Conservation (phyloP, 2,329 filamentous ascomycete genomes). For the Aureobasidium namibiae region DNA sequence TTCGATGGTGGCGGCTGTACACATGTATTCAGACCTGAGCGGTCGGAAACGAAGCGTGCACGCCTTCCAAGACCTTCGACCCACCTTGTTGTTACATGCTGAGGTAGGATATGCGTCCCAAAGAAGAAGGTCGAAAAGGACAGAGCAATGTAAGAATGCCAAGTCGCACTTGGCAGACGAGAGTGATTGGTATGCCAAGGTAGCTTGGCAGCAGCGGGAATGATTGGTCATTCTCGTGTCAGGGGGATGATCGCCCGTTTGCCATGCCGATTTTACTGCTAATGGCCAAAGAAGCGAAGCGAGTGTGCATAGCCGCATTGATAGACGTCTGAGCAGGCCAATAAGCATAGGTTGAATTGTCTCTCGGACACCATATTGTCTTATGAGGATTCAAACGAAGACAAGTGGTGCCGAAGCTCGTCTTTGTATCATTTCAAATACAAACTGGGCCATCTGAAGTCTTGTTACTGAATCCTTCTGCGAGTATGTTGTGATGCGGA, state of each 20-base stretch:
- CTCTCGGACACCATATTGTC: background rate
- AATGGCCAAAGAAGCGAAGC: constrained; percentile 4
- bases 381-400: background rate
- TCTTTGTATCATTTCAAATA: background rate
- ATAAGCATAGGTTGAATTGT: background rate
- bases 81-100: background rate
- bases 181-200: constrained; percentile 4
- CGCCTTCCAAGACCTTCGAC: background rate
- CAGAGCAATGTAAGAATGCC: background rate
- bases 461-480: background rate
- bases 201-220: background rate
- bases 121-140: constrained; percentile 4
- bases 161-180: background rate
- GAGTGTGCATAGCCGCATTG: constrained; percentile 1
- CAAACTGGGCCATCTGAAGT: background rate
- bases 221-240: background rate
- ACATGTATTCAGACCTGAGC: background rate
- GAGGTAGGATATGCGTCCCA: constrained; percentile 3
- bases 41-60: background rate
- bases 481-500: background rate
- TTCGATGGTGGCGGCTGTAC: constrained; percentile 5
- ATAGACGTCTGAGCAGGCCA: background rate
- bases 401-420: background rate
- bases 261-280: constrained; percentile 2
- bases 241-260: background rate